Percentiles rank a stretch among this genome's conserved stretches.
Evolutionary conservation across 2,329 filamentous ascomycete species (phyloP).

Genomic region (Gnomoniopsis sp.): DNA sequence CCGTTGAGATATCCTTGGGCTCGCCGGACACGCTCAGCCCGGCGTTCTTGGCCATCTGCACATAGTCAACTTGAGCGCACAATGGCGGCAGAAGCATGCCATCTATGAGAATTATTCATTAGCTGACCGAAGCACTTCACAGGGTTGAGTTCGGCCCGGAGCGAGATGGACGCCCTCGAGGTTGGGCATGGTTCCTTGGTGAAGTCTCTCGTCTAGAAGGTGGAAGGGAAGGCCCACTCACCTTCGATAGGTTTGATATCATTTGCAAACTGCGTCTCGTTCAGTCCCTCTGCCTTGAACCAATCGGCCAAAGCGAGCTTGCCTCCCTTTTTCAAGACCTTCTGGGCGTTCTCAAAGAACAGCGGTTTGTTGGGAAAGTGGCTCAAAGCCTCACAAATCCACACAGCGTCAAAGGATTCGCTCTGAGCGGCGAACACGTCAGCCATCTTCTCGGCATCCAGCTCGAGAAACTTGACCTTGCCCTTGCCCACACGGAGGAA

Average conservation of each 20-base stretch:
- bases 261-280: slow-evolving; percentile 38
- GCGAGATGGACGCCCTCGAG: too few relatives aligned
- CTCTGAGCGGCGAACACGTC: slow-evolving; percentile 41
- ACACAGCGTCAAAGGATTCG: slow-evolving; percentile 51
- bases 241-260: slow-evolving; percentile 60
- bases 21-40: slow-evolving; percentile 42
- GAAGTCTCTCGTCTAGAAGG: not conserved
- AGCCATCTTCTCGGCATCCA: slow-evolving; percentile 60
- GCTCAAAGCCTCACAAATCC: slow-evolving; percentile 60
- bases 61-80: slow-evolving; percentile 51
- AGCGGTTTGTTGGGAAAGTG: slow-evolving; percentile 57
- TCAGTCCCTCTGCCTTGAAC: slow-evolving; percentile 53
- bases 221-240: slow-evolving; percentile 21
- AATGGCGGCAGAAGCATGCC: slow-evolving; percentile 59
- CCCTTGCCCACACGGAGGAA: slow-evolving; percentile 41
- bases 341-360: slow-evolving; percentile 52
- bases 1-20: slow-evolving; percentile 54
- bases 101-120: slow-evolving; percentile 33
- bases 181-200: not conserved
- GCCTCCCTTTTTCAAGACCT: slow-evolving; percentile 45
- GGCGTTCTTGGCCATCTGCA: slow-evolving; percentile 44
- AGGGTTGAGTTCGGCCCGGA: too few relatives aligned
- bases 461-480: slow-evolving; percentile 51
- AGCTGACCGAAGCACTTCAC: not conserved
- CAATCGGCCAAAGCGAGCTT: slow-evolving; percentile 58